Percentiles rank a stretch among this genome's conserved stretches.
These are phyloP conservation scores for Ilyonectria sp. DNA, from an alignment of 2,329 filamentous ascomycete genomes.

Conservation along the genomic window DNA sequence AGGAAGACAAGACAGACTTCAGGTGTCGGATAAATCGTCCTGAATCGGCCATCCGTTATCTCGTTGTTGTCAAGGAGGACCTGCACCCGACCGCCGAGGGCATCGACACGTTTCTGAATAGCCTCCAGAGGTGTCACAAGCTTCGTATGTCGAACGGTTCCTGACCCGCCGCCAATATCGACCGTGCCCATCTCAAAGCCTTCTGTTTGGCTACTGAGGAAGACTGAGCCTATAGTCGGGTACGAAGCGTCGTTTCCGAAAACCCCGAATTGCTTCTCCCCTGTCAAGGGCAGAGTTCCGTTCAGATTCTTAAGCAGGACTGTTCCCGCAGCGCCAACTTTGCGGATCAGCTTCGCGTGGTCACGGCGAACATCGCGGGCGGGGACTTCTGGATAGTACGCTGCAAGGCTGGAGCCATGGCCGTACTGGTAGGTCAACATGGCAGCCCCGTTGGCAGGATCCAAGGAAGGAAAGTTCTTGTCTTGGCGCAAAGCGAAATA, in stretches of 20 bases:
- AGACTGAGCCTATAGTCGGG: background rate
- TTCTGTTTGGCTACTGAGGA: background rate
- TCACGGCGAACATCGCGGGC: conserved; percentile 50
- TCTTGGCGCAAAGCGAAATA: conserved; percentile 70
- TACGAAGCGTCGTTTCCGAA: conserved; percentile 25
- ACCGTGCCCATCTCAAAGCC: conserved; percentile 51
- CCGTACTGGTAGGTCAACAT: conserved; percentile 15
- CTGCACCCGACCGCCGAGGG: conserved; percentile 57
- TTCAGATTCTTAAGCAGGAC: conserved; percentile 53
- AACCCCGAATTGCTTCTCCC: conserved; percentile 56
- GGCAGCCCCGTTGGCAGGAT: conserved; percentile 1
- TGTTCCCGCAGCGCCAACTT: conserved; percentile 55
- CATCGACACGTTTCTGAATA: conserved; percentile 61
- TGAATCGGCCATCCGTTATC: conserved; percentile 58
- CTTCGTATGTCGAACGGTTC: conserved; percentile 66
- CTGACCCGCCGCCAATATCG: conserved; percentile 71
- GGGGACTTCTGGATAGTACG: background rate
- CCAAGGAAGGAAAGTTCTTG: conserved; percentile 55
- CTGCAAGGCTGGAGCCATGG: background rate
- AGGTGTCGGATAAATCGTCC: conserved; percentile 57
- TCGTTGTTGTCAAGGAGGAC: conserved; percentile 53
- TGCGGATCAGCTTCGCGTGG: conserved; percentile 50
- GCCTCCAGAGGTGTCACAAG: conserved; percentile 69
- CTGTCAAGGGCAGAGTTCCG: conserved; percentile 72
- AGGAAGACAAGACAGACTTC: conserved; percentile 78